Base-by-base conservation (phyloP, 2,329 filamentous ascomycete genomes). In the Aspergillus amoenus region DNA sequence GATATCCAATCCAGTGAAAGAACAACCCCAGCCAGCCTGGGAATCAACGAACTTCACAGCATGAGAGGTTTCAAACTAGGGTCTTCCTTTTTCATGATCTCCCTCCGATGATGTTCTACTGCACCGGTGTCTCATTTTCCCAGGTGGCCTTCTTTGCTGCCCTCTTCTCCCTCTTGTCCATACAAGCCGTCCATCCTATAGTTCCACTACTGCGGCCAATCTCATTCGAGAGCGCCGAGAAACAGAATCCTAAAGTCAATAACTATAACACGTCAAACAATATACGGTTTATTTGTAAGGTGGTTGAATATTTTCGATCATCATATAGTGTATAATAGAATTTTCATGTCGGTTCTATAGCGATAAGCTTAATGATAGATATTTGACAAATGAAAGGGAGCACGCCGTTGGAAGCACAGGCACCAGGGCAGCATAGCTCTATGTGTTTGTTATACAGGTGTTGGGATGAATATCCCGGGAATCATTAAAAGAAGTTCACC, bases 401-500 rank as follows among this genome's bases (percentile, higher is more conserved):
- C 34, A 17, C 24, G 18, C 6, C 22, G 3, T 27, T 18, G 8
- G 12, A n/a, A 17, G 22, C 9, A 22, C 15, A 18, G 48, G 22
- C 9, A 6, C 51, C 22, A 6, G 8, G n/a, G 3, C 21, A 41
- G 22, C 41, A n/a, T n/a, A 42, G 8, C 43, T 56, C 48, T 44
- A 42, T 56, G 56, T 41, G 54, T 55, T 48, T 45, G 45, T 48
- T 45, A 27, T 54, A 60, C 50, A 62, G n/a, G 21, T 55, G n/a
- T 24, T 48, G 55, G 49, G 50, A 53, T 37, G 22, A 15, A 45
- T 57, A 15, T 43, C 57, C 61, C 56, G 59, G 64, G 60, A 64
- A 66, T 65, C 63, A 62, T 55, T 43, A 56, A 21, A 27, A 52
- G 39, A 30, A 46, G 52, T 50, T 60, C 52, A 46, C 34, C 45